These are phyloP conservation scores for Apostasia shenzhenica DNA, from an alignment of 106 monocot species.

Conservation along the genomic window DNA sequence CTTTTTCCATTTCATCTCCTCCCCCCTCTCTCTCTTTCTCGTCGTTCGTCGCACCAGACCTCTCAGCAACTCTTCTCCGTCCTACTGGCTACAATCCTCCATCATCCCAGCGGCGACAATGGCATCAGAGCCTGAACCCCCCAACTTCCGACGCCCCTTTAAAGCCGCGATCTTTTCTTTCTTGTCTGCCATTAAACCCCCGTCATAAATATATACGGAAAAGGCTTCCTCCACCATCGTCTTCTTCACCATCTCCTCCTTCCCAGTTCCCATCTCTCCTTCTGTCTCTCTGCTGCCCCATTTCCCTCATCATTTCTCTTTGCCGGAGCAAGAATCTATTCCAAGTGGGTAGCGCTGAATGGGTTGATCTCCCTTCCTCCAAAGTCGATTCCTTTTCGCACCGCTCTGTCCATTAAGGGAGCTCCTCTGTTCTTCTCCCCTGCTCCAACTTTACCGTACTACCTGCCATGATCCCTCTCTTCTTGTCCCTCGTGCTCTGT, in stretches of 20 bases:
- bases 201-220: not conserved
- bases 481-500: not conserved
- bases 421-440: not conserved
- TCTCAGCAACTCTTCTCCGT: not conserved
- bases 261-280: not conserved
- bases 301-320: not conserved
- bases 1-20: conserved; percentile 72
- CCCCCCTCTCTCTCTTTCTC: not conserved
- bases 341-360: not conserved
- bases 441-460: not conserved
- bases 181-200: conserved; percentile 13
- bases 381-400: conserved; percentile 4
- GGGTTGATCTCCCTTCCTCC: conserved; percentile 8
- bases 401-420: not conserved
- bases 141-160: conserved; percentile 1
- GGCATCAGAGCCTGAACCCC: conserved; percentile 5
- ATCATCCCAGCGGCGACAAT: conserved; percentile 1
- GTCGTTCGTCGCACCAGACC: no score
- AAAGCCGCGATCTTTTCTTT: conserved; percentile 7
- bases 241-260: not conserved
- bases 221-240: not conserved
- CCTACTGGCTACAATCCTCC: not conserved
- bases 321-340: not conserved
- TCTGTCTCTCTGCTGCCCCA: no score
- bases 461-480: not conserved